Base-by-base conservation (phyloP, 768 basidiomycete genomes). In the Leccinum subgranulosum region DNA sequence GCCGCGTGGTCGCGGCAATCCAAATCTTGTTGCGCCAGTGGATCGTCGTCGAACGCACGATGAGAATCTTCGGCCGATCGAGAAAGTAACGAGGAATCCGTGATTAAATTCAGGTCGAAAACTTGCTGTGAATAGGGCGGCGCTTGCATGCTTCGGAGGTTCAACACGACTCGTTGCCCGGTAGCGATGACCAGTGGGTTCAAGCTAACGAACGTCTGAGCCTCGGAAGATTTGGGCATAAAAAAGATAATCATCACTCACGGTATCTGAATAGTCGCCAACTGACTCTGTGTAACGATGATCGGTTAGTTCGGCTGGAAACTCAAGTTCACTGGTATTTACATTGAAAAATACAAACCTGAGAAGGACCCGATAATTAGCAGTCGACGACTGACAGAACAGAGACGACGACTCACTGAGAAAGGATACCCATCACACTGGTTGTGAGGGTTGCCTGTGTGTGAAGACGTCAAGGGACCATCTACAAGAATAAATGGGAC, bases 131-230 rank as follows among this genome's bases (percentile, higher is more conserved):
- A 39, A 39, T 39, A 39, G 36, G 36, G 17, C 8, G n/a, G 8
- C 17, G 36, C n/a, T n/a, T n/a, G 0, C 36, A n/a, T 17, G 8
- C 9, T 39, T n/a, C 58, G 53, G 14, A 65, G 57, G 43, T 65
- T 66, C 11, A 65, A 55, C 15, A 65, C 57, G 6, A 54, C 48
- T 6, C 65, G 62, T 39, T 66, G 65, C 15, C 65, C 65, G 4
- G 23, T 19, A 7, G 57, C 28, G 14, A 25, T 14, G 25, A 66
- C 54, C 1, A 64, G 6, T 2, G 65, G 66, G 19, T 39, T 3
- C 9, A 3, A 29, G 53, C 29, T 28, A 52, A 61, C 28, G 9
- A 21, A 25, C 17, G 5, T 23, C 3, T 7, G 3, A n/a, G n/a
- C n/a, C n/a, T n/a, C n/a, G n/a, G n/a, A 17, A 39, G 2, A 29